Percentiles rank a stretch among this genome's conserved stretches.
Conservation (phyloP, 306 rosid species). For the Lupinus albus region DNA sequence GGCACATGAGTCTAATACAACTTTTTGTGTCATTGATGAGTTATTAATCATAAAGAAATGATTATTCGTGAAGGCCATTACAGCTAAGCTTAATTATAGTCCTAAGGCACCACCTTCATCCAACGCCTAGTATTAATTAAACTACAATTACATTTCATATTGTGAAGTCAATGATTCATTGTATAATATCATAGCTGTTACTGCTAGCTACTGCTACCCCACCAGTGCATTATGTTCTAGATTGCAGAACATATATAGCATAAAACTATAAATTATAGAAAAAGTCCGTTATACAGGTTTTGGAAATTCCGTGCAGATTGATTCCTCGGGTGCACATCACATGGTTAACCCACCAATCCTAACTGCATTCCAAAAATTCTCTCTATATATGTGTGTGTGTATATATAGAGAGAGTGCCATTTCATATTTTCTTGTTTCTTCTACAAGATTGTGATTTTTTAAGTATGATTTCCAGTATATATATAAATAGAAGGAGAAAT, state of each 20-base stretch:
- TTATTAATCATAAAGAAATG: not conserved
- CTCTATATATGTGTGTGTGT: not conserved
- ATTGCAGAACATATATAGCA: not conserved
- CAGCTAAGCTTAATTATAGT: not conserved
- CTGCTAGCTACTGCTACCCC: not conserved
- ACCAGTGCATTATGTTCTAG: conserved; percentile 2
- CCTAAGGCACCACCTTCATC: not conserved
- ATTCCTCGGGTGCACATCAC: conserved; percentile 32
- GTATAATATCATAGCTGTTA: too few relatives aligned
- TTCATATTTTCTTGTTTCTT: not conserved
- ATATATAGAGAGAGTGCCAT: not conserved
- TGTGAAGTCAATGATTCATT: conserved; percentile 5
- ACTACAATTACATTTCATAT: not conserved
- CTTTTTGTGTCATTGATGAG: not conserved
- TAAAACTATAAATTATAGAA: not conserved
- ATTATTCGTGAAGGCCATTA: conserved; percentile 30
- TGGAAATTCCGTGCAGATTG: conserved; percentile 33
- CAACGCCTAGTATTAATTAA: not conserved
- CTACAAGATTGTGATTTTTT: not conserved
- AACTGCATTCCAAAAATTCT: not conserved
- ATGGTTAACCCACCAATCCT: not conserved
- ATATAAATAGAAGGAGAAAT: conserved; percentile 1
- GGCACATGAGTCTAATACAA: conserved; percentile 1
- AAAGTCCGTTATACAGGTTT: conserved; percentile 4
- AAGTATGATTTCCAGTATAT: not conserved